These are phyloP conservation scores for Colletotrichum spaethianum DNA, from an alignment of 2,329 filamentous ascomycete genomes.

Conservation along the genomic window DNA sequence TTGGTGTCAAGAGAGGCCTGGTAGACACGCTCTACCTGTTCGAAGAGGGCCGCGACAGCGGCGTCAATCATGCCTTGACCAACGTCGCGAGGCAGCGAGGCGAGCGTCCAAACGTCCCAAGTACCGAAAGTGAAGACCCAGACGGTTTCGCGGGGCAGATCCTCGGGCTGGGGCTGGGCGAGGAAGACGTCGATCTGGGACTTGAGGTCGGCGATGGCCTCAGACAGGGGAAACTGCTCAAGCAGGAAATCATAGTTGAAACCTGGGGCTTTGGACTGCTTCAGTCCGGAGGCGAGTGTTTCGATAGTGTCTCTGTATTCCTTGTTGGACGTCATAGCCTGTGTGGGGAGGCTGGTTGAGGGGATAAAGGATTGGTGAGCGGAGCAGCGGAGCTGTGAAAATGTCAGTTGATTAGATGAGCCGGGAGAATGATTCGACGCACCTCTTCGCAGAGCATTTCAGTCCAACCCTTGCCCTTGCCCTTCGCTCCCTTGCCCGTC, in stretches of 20 bases:
- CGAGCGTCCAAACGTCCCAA: conserved; percentile 69
- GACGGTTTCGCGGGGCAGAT: conserved; percentile 61
- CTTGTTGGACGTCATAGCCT: conserved; percentile 65
- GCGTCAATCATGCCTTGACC: conserved; percentile 55
- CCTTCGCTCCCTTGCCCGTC: conserved; percentile 44
- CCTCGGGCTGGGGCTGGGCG: conserved; percentile 50
- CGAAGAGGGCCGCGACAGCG: conserved; percentile 57
- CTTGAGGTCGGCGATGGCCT: conserved; percentile 57
- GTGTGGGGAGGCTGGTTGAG: conserved; percentile 60
- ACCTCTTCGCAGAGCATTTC: conserved; percentile 65
- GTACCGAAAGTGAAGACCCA: conserved; percentile 69
- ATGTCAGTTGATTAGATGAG: neutral
- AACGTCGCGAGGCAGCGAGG: conserved; percentile 59
- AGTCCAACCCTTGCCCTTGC: conserved; percentile 59
- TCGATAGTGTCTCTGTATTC: conserved; percentile 65
- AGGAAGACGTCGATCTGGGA: conserved; percentile 63
- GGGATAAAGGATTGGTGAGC: conserved; percentile 63
- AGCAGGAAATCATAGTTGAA: conserved; percentile 60
- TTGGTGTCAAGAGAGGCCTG: conserved; percentile 55
- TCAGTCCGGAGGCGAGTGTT: conserved; percentile 48
- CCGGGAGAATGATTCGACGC: conserved; percentile 34
- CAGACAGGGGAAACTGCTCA: conserved; percentile 58
- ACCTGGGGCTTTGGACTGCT: conserved; percentile 52
- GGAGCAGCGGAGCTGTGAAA: conserved; percentile 61
- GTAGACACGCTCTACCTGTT: conserved; percentile 63